Evolutionary conservation across 768 basidiomycete species (phyloP), one percentile per base, ranked within the genome.

Genomic region (Terana coerulea): DNA sequence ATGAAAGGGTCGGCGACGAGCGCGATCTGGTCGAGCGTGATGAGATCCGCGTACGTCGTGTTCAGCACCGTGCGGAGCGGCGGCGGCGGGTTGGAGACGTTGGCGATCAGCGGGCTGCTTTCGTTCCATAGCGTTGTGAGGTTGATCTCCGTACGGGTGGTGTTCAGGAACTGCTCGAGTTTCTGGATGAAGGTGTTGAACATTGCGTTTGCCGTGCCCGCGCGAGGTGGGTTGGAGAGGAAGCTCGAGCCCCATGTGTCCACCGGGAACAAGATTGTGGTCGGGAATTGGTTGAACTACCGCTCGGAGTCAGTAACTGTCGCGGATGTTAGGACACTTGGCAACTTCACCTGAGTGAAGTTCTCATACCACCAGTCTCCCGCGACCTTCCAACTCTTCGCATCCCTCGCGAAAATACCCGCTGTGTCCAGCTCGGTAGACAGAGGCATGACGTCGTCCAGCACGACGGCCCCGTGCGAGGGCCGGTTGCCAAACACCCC

Each of bases 301-400:
- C 24, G 24, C 8, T 31, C 10, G 22, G 24, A 14, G 40, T 41
- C 14, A 11, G 21, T 7, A n/a, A 28, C 19, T 10, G 5, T 36
- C n/a, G 9, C 28, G 12, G 19, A 49, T 41, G 25, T 19, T 14
- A 41, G 10, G 15, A 24, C 19, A 39, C 10, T 1, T 11, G 28
- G 17, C 6, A 22, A 6, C 47, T 56, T 35, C 22, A 62, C 64
- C 31, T 59, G 46, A 5, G 59, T 61, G 50, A 64, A 61, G 54
- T 60, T 60, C 44, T 61, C 49, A 37, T 67, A 67, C 66, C 66
- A 67, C 58, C 59, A 64, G 29, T 63, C 54, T 0, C 66, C 66
- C 1, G 54, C 62, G 4, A 53, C 41, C 25, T 56, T 47, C 61
- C 64, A 67, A 21, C 49, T 40, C 43, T 59, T 63, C 22, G 65